These are phyloP conservation scores for Miamiensis avidus DNA, from an alignment of 169 alveolate genomes.

Conservation along the genomic window DNA sequence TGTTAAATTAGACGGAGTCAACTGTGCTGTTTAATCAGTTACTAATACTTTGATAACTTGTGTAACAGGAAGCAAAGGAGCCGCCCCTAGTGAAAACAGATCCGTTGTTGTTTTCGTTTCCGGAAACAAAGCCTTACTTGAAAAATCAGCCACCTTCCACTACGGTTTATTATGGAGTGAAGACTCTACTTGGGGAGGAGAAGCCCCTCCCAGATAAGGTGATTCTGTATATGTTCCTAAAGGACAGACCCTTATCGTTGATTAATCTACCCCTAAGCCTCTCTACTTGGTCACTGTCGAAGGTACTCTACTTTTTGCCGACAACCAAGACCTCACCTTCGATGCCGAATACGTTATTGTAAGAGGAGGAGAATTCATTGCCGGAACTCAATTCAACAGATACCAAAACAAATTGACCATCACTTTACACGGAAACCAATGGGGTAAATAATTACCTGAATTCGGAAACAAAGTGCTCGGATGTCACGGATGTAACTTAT, in stretches of 20 bases:
- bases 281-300: conserved; percentile 57
- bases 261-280: conserved; percentile 49
- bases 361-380: conserved; percentile 52
- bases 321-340: conserved; percentile 49
- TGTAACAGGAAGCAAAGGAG: not conserved
- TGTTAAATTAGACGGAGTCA: not conserved
- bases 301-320: conserved; percentile 58
- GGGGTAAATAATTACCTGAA: conserved; percentile 54
- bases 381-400: conserved; percentile 66
- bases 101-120: not conserved
- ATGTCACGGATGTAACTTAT: conserved; percentile 53
- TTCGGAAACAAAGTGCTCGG: conserved; percentile 70
- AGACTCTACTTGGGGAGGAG: conserved; percentile 81
- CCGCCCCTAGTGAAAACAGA: not conserved
- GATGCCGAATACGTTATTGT: conserved; percentile 71
- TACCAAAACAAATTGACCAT: conserved; percentile 55
- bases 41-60: not conserved
- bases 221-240: conserved; percentile 69
- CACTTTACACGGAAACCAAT: conserved; percentile 63
- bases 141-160: not conserved
- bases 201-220: conserved; percentile 70
- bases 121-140: not conserved
- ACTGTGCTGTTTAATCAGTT: not conserved
- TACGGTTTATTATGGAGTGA: conserved; percentile 69
- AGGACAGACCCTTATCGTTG: conserved; percentile 70